Evolutionary conservation across 164 flowering plant species (phyloP).

Genomic region (Dillenia suffruticosa): DNA sequence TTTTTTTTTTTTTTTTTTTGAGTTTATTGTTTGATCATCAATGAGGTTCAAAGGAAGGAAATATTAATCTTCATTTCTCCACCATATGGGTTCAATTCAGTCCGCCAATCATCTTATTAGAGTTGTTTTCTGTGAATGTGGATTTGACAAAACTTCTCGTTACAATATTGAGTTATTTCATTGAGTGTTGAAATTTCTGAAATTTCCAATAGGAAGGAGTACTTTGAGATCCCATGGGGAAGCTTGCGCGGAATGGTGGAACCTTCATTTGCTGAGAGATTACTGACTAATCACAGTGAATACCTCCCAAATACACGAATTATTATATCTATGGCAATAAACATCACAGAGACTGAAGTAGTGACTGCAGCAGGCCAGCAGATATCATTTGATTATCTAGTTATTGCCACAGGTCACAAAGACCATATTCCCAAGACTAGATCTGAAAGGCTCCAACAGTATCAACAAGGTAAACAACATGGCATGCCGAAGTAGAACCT

Average conservation of each 20-base stretch:
- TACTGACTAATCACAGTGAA: constrained; percentile 15
- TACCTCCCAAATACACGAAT: constrained; percentile 12
- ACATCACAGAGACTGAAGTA: constrained; percentile 28
- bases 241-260: constrained; percentile 21
- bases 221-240: constrained; percentile 26
- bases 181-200: too few species aligned
- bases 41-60: too few species aligned
- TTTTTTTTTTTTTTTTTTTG: too few species aligned
- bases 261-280: constrained; percentile 17
- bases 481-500: constrained; percentile 8
- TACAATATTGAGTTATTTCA: too few species aligned
- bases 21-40: too few species aligned
- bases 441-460: constrained; percentile 47
- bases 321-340: neutral
- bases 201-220: neutral
- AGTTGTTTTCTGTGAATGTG: too few species aligned
- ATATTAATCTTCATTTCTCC: too few species aligned
- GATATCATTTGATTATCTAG: constrained; percentile 69
- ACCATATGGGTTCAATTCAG: too few species aligned
- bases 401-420: constrained; percentile 77
- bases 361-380: constrained; percentile 47
- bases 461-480: constrained; percentile 40
- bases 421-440: constrained; percentile 42
- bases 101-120: too few species aligned
- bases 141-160: too few species aligned